These are phyloP conservation scores for Torulaspora maleeae DNA, from an alignment of 805 yeast genomes.

Conservation along the genomic window DNA sequence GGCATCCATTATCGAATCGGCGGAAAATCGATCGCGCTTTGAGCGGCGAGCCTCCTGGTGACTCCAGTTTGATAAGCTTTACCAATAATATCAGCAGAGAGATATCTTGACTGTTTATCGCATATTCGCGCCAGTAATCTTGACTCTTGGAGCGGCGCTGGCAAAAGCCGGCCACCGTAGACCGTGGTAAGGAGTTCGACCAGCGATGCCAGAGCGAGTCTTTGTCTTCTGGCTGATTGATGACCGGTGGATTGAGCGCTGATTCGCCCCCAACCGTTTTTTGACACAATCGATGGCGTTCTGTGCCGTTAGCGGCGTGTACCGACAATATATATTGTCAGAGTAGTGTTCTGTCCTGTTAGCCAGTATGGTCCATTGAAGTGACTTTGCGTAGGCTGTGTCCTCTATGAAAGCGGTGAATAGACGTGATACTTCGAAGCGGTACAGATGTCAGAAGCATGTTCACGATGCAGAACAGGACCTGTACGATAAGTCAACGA, in stretches of 20 bases:
- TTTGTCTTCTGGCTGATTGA: no score
- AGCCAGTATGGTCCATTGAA: no score
- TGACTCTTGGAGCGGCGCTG: background rate
- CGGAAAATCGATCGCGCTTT: background rate
- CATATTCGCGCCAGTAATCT: background rate
- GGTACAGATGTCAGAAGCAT: slow-evolving; percentile 4
- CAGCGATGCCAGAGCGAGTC: background rate
- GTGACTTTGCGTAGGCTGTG: no score
- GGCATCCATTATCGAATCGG: background rate
- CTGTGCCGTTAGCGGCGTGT: background rate
- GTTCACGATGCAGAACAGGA: background rate
- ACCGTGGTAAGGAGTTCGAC: no score
- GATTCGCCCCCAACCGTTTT: background rate
- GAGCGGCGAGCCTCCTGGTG: background rate
- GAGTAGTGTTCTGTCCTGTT: no score
- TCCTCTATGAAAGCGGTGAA: background rate
- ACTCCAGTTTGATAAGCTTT: background rate
- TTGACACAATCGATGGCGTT: background rate
- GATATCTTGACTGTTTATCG: background rate
- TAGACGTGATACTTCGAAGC: background rate
- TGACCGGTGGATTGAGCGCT: background rate
- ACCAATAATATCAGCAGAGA: background rate
- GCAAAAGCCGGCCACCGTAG: no score
- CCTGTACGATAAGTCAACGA: slow-evolving; percentile 6
- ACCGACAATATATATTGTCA: no score